Evolutionary conservation across 352 stramenopile genomes (phyloP), one percentile per base, ranked within the genome.

Genomic region (Phytophthora foliorum): DNA sequence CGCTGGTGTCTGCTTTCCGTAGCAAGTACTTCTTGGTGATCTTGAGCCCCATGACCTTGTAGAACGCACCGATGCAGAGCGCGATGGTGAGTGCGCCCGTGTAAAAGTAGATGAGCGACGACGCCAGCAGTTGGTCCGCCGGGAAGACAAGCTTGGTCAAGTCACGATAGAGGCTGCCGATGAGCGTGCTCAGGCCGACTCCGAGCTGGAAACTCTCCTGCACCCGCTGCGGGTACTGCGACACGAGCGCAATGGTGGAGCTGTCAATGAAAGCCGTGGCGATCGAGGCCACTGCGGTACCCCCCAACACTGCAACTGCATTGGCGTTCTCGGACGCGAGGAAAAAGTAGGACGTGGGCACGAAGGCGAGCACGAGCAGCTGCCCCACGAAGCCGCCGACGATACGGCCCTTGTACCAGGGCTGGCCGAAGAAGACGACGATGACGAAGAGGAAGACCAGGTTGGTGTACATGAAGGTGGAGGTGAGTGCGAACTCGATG

Each of bases 381-480:
- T 96, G 89, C 0, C 89, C 89, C 2, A 82, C 8, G 32, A 96
- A 94, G 44, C 89, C 89, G 22, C 86, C 85, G n/a, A 94, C 81
- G 49, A 96, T 92, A 51, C 86, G 84, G 6, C 77, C 74, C 7
- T 75, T 88, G 83, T 90, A 93, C 78, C 63, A 91, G 16, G 84
- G 88, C 46, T 81, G 78, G 53, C 75, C 69, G 36, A 70, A 85
- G 25, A 86, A 77, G 39, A 91, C 61, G 41, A 96, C 86, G 64
- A 96, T 82, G 41, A 90, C 44, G 32, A 44, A 77, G 13, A 96
- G 67, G 56, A 89, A 83, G n/a, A 70, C 57, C 7, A 94, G 57
- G 61, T 96, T 96, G 9, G 86, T 91, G 69, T 93, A 93, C 85
- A 94, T 93, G 71, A 92, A 96, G 29, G 78, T 82, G 41, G 82